phyloP scores from a whole-genome alignment of 331 rosid species.

The Arachis monticola region DNA sequence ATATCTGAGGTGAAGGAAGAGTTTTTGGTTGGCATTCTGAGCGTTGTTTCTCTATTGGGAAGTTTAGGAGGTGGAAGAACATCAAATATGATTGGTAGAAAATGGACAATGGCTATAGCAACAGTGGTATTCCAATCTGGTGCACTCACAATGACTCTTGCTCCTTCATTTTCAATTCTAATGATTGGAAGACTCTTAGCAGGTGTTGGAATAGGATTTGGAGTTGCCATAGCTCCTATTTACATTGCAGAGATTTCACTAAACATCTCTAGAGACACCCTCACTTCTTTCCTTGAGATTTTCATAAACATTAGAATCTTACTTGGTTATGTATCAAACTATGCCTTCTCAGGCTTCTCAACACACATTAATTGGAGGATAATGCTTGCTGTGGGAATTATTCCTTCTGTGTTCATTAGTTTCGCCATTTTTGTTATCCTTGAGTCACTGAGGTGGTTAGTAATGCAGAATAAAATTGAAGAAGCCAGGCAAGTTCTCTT shows the following conservation, averaged over 20 bases:
- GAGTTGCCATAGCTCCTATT: constrained; percentile 71
- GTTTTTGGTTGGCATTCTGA: constrained; percentile 70
- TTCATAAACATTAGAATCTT: constrained; percentile 72
- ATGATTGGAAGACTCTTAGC: constrained; percentile 72
- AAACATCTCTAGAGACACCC: constrained; percentile 61
- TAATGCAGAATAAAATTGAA: constrained; percentile 58
- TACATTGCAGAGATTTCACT: constrained; percentile 82
- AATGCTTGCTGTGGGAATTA: constrained; percentile 82
- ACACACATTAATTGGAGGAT: constrained; percentile 73
- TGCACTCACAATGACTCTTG: constrained; percentile 66
- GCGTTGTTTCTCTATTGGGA: constrained; percentile 67
- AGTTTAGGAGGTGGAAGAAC: no score
- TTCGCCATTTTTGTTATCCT: constrained; percentile 79
- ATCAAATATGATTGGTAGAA: no score
- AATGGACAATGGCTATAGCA: constrained; percentile 60
- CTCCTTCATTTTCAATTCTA: constrained; percentile 61
- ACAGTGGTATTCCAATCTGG: constrained; percentile 69
- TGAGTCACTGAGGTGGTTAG: constrained; percentile 83
- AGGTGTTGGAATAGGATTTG: constrained; percentile 78
- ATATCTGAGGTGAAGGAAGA: constrained; percentile 74
- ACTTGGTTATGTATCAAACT: constrained; percentile 80
- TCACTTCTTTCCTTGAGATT: constrained; percentile 80
- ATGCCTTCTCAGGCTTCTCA: constrained; percentile 72
- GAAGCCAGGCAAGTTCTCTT: constrained; percentile 55
- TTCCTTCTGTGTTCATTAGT: constrained; percentile 69